Evolutionary conservation across 805 yeast genomes (phyloP).

Genomic region (Pichia heedii): DNA sequence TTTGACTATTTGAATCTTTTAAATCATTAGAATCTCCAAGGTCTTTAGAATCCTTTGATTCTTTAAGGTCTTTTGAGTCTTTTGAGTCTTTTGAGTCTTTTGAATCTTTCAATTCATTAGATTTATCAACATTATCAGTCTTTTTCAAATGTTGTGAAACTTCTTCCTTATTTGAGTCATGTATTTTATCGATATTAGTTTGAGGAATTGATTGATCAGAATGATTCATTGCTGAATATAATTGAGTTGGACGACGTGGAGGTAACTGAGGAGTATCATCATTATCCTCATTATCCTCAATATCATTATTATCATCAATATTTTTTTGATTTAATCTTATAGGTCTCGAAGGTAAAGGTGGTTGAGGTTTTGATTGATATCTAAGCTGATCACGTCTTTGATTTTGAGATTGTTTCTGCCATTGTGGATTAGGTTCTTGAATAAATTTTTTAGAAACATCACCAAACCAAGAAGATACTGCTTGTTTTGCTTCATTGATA

Average conservation of each 20-base stretch:
- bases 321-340: not conserved
- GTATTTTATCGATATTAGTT: conserved; percentile 12
- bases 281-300: not conserved
- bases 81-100: no score
- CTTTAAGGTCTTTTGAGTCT: no score
- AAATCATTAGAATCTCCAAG: no score
- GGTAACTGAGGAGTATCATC: conserved; percentile 7
- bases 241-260: conserved; percentile 11
- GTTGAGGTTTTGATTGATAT: conserved; percentile 11
- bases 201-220: conserved; percentile 3
- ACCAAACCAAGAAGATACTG: conserved; percentile 71
- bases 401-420: no score
- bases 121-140: no score
- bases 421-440: no score
- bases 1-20: not conserved
- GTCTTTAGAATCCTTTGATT: no score
- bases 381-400: no score
- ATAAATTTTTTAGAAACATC: conserved; percentile 51
- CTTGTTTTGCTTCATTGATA: conserved; percentile 69
- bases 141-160: conserved; percentile 9
- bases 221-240: conserved; percentile 27
- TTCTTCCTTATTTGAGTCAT: conserved; percentile 20
- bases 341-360: not conserved
- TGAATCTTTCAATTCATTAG: no score
- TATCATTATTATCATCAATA: not conserved